Conservation (phyloP, 257 asterid genomes). For the Lithospermum erythrorhizon region DNA sequence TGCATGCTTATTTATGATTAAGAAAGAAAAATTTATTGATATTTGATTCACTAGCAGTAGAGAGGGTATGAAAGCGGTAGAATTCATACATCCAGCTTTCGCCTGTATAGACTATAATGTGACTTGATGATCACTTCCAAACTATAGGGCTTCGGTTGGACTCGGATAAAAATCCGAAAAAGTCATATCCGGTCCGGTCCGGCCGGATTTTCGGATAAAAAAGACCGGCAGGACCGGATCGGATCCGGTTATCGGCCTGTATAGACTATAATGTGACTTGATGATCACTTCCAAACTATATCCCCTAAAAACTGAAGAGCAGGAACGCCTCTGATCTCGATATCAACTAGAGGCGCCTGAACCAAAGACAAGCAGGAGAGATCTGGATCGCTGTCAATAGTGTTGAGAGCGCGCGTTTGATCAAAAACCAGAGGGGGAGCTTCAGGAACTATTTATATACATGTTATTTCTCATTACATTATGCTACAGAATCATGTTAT, state of each 20-base stretch:
- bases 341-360: conserved; percentile 92
- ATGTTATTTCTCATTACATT: not conserved
- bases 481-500: not conserved
- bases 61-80: too few species aligned
- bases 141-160: too few species aligned
- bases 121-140: conserved; percentile 53
- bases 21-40: too few species aligned
- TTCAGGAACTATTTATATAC: not conserved
- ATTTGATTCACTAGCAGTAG: not conserved
- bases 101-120: not conserved
- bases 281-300: conserved; percentile 72
- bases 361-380: conserved; percentile 54
- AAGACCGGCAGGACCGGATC: too few species aligned
- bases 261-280: not conserved
- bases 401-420: conserved; percentile 65
- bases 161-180: too few species aligned
- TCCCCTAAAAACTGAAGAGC: conserved; percentile 98
- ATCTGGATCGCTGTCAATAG: conserved; percentile 58
- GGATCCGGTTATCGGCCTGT: conserved; percentile 1
- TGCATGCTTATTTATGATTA: not conserved
- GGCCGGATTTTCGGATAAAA: too few species aligned
- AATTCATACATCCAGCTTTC: too few species aligned
- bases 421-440: conserved; percentile 10
- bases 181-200: too few species aligned
- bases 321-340: conserved; percentile 97